Evolutionary conservation across 768 basidiomycete species (phyloP).

Genomic region (Fistulinella prunicolor): DNA sequence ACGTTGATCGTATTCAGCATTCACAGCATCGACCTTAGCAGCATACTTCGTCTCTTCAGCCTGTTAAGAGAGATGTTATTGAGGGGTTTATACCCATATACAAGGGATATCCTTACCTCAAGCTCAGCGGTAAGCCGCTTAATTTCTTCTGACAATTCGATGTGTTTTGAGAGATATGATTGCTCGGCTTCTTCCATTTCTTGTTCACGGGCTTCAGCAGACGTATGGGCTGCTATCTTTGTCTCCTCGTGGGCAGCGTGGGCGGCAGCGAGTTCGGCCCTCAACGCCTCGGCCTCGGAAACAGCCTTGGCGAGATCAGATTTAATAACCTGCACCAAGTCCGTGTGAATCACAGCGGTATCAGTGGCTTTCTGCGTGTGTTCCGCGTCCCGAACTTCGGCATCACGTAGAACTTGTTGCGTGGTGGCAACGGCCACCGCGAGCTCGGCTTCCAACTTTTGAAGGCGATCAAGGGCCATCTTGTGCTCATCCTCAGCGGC

Average conservation of each 20-base stretch:
- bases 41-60: constrained; percentile 67
- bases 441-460: constrained; percentile 53
- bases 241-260: constrained; percentile 48
- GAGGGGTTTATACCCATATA: neutral
- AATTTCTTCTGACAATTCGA: constrained; percentile 54
- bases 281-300: constrained; percentile 45
- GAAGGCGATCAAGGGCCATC: constrained; percentile 43
- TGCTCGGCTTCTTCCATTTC: constrained; percentile 54
- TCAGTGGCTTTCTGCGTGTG: constrained; percentile 39
- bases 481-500: constrained; percentile 56
- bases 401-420: constrained; percentile 46
- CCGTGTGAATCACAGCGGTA: constrained; percentile 41
- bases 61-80: constrained; percentile 35
- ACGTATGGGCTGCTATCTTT: constrained; percentile 41
- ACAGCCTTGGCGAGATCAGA: constrained; percentile 44
- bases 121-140: constrained; percentile 57
- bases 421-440: constrained; percentile 45
- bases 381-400: constrained; percentile 47
- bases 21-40: constrained; percentile 61
- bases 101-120: constrained; percentile 44
- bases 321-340: constrained; percentile 42
- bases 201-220: constrained; percentile 45
- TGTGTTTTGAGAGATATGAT: constrained; percentile 46
- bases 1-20: constrained; percentile 58
- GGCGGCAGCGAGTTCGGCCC: constrained; percentile 45